These are phyloP conservation scores for Tulasnella sp. DNA, from an alignment of 768 basidiomycete species.

Conservation along the genomic window DNA sequence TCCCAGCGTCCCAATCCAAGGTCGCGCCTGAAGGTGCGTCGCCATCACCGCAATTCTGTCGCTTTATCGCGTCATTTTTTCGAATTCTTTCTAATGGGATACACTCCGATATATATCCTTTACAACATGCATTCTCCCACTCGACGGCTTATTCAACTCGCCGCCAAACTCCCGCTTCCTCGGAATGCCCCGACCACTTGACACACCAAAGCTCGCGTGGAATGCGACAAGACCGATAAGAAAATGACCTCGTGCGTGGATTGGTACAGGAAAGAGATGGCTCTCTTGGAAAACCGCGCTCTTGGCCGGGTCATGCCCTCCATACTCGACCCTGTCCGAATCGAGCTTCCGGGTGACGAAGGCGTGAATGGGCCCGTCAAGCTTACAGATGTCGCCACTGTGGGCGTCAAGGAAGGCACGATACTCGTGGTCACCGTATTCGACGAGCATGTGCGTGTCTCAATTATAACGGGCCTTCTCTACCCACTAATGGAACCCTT, in stretches of 20 bases:
- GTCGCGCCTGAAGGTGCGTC: conserved; percentile 9
- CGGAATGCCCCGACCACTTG: too few relatives aligned
- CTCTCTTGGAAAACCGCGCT: conserved; percentile 56
- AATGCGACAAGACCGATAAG: conserved; percentile 40
- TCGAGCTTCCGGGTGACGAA: conserved; percentile 36
- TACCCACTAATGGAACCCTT: conserved; percentile 18
- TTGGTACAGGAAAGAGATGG: conserved; percentile 65
- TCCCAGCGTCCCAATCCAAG: conserved; percentile 11
- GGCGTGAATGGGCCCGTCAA: conserved; percentile 23
- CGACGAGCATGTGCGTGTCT: conserved; percentile 54
- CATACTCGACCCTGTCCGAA: conserved; percentile 54
- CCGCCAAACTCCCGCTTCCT: not conserved
- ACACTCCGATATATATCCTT: not conserved
- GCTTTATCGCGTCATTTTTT: not conserved
- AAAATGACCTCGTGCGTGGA: conserved; percentile 56
- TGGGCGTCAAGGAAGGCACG: conserved; percentile 69
- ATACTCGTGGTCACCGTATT: conserved; percentile 62
- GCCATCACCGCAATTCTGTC: too few relatives aligned
- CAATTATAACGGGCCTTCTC: not conserved
- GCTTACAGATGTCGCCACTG: conserved; percentile 63
- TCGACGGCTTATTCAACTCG: not conserved
- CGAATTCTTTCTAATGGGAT: not conserved
- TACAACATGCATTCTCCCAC: not conserved
- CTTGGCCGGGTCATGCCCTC: conserved; percentile 65
- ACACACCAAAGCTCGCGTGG: conserved; percentile 40